A percentile compares a stretch with the other conserved stretches of the same genome.
Evolutionary conservation across 352 stramenopile species (phyloP).

Genomic region (Phytophthora cactorum): DNA sequence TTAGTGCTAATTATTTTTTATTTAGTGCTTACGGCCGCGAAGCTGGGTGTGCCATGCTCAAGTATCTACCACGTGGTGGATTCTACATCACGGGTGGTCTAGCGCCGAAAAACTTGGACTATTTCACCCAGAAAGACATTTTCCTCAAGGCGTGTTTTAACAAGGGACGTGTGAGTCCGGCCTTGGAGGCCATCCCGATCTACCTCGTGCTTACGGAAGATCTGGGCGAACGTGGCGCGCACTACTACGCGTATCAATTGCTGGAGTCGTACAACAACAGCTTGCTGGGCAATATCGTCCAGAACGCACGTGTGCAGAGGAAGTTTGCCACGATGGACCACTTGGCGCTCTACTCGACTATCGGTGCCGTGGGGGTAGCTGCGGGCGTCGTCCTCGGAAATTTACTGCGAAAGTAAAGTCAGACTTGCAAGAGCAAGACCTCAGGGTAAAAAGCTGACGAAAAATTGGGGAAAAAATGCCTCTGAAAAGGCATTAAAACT

Average conservation of each 20-base stretch:
- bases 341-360: constrained; percentile 50
- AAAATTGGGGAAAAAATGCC: background rate
- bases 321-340: constrained; percentile 51
- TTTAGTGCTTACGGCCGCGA: constrained; percentile 93
- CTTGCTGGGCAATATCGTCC: constrained; percentile 42
- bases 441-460: background rate
- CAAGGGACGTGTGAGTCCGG: constrained; percentile 88
- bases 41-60: constrained; percentile 93
- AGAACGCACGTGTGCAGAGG: constrained; percentile 31
- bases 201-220: constrained; percentile 93
- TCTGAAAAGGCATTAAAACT: too few relatives aligned
- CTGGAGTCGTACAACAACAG: constrained; percentile 65
- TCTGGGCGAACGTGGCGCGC: constrained; percentile 87
- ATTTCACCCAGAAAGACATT: constrained; percentile 85
- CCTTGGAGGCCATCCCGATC: constrained; percentile 79
- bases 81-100: constrained; percentile 98
- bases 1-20: constrained; percentile 4
- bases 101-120: constrained; percentile 96
- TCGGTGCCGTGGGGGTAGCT: constrained; percentile 44
- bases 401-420: constrained; percentile 27
- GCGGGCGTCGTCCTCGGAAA: constrained; percentile 37
- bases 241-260: constrained; percentile 89
- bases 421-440: background rate
- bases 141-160: constrained; percentile 89
- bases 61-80: constrained; percentile 95